phyloP scores from a whole-genome alignment of 2,329 filamentous ascomycete genomes.

The Anthostomella pinea region DNA sequence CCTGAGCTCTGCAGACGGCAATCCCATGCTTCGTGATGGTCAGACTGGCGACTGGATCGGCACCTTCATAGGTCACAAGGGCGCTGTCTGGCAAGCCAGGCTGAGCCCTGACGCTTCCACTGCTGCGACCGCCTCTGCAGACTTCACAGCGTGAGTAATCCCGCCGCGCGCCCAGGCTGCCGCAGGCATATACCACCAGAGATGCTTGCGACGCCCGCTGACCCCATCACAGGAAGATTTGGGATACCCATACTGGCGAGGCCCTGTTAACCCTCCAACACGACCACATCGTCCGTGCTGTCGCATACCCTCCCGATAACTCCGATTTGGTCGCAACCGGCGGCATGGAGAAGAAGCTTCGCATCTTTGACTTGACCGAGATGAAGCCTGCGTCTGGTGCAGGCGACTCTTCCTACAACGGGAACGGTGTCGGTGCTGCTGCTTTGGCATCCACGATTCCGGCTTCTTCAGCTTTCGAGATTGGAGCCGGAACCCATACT shows the following conservation, averaged over 20 bases:
- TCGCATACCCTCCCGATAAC: slow-evolving; percentile 82
- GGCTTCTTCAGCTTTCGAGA: slow-evolving; percentile 72
- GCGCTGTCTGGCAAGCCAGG: slow-evolving; percentile 93
- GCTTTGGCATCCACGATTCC: slow-evolving; percentile 46
- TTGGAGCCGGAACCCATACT: slow-evolving; percentile 78
- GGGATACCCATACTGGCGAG: slow-evolving; percentile 95
- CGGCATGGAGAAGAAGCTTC: slow-evolving; percentile 93
- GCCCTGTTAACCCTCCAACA: slow-evolving; percentile 83
- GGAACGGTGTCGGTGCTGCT: slow-evolving; percentile 28
- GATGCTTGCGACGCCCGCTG: slow-evolving; percentile 25
- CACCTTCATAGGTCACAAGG: slow-evolving; percentile 97
- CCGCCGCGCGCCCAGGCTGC: slow-evolving; percentile 1
- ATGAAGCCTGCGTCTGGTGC: slow-evolving; percentile 42
- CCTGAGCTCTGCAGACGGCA: slow-evolving; percentile 66
- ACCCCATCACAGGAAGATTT: slow-evolving; percentile 69
- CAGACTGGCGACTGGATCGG: slow-evolving; percentile 97
- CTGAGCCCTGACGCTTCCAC: slow-evolving; percentile 83
- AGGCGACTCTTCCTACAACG: slow-evolving; percentile 30
- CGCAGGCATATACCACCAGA: background rate
- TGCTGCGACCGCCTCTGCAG: slow-evolving; percentile 90
- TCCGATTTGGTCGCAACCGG: slow-evolving; percentile 88
- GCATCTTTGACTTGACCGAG: slow-evolving; percentile 82
- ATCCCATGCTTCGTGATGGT: slow-evolving; percentile 96
- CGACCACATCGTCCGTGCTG: slow-evolving; percentile 89
- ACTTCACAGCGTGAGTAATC: slow-evolving; percentile 79